A percentile compares a stretch with the other conserved stretches of the same genome.
Evolutionary conservation across 345 rosid species (phyloP).

Genomic region (Excoecaria cochinchinensis): DNA sequence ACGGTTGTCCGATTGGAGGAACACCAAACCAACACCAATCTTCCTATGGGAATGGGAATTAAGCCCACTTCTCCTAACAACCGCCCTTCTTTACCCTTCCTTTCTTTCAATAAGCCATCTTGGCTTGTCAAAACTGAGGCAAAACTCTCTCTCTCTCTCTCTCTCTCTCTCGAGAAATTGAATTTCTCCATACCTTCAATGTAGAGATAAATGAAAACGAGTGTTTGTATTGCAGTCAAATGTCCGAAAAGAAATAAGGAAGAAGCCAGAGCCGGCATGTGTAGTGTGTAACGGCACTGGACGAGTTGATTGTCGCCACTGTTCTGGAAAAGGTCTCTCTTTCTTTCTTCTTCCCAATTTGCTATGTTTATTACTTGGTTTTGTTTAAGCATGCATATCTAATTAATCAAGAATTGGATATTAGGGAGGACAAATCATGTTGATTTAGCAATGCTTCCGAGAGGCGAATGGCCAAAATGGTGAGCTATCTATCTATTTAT

Average conservation of each 20-base stretch:
- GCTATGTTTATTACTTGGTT: background rate
- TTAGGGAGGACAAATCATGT: slow-evolving; percentile 35
- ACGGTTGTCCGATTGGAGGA: too few species aligned
- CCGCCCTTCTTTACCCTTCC: slow-evolving; percentile 12
- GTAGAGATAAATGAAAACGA: too few species aligned
- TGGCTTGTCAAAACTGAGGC: slow-evolving; percentile 81
- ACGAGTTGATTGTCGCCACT: slow-evolving; percentile 56
- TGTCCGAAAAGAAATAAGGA: slow-evolving; percentile 35
- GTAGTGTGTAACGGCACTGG: slow-evolving; percentile 68
- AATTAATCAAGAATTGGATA: background rate
- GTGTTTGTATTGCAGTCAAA: slow-evolving; percentile 44
- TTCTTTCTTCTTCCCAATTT: background rate
- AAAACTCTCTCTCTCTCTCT: background rate
- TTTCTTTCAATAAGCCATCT: slow-evolving; percentile 57
- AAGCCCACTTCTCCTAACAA: background rate
- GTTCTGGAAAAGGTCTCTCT: slow-evolving; percentile 60
- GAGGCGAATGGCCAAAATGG: slow-evolving; percentile 90
- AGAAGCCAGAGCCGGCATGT: slow-evolving; percentile 60
- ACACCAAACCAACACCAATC: too few species aligned
- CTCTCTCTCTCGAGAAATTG: background rate
- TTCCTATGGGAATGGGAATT: background rate
- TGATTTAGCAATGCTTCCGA: slow-evolving; percentile 61
- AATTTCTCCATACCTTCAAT: background rate
- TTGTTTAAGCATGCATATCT: background rate
- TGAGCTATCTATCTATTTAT: slow-evolving; percentile 24